Evolutionary conservation across 2,329 filamentous ascomycete species (phyloP).

Genomic region (Fusarium sp.): DNA sequence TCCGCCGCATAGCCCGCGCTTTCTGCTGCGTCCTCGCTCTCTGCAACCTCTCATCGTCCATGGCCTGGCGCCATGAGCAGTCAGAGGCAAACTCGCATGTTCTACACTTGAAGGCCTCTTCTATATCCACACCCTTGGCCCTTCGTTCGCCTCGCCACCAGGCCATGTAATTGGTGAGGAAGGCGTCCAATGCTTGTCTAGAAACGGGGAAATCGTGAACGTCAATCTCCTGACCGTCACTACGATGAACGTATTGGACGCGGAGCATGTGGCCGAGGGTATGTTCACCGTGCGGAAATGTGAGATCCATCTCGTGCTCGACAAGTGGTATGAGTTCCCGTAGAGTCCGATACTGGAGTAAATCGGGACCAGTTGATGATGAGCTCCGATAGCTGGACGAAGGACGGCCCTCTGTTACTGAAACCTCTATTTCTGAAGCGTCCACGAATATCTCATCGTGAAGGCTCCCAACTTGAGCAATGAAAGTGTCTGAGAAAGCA

Average conservation of each 20-base stretch:
- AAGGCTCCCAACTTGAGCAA: conserved; percentile 77
- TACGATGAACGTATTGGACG: conserved; percentile 66
- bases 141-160: conserved; percentile 88
- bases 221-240: conserved; percentile 66
- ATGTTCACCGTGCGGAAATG: conserved; percentile 63
- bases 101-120: conserved; percentile 90
- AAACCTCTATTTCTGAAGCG: conserved; percentile 49
- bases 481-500: conserved; percentile 82
- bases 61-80: conserved; percentile 81
- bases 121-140: conserved; percentile 80
- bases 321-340: conserved; percentile 61
- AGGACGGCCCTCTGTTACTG: conserved; percentile 15
- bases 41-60: conserved; percentile 68
- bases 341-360: conserved; percentile 62
- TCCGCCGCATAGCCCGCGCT: conserved; percentile 34
- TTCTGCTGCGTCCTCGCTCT: conserved; percentile 37
- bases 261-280: conserved; percentile 64
- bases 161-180: conserved; percentile 77
- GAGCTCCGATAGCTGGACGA: conserved; percentile 34
- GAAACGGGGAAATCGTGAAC: conserved; percentile 76
- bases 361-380: conserved; percentile 45
- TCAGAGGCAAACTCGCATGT: conserved; percentile 84
- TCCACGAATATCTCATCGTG: conserved; percentile 75
- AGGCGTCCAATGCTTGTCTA: conserved; percentile 69
- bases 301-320: conserved; percentile 58